Base-by-base conservation (phyloP, 805 yeast genomes). In the Isabelozyma pseudorhagii region DNA sequence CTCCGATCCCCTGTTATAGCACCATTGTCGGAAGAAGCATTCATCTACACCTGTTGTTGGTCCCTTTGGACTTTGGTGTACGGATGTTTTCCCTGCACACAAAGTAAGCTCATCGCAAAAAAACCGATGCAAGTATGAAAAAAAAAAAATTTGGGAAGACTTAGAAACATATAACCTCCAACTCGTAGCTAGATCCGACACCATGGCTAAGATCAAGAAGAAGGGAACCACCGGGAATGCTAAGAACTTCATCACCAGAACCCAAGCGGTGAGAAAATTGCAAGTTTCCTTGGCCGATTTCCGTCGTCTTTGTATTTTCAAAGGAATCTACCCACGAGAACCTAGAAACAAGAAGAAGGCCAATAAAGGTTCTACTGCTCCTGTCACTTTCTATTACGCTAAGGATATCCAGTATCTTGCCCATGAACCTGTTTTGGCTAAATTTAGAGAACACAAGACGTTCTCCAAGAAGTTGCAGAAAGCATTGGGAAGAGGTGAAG, bases 261-360 rank as follows among this genome's bases (percentile, higher is more conserved):
- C 97, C 0, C 97, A 90, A 68, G 99, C 99, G 5, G 86, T 94
- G 45, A 85, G 86, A 70, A 90, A 86, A 66, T 76, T 94, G 54
- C 99, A 94, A 71, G 87, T 94, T 28, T 87, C 97, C 2, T 78
- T 94, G 45, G 97, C 97, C 10, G 99, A 94, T 72, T 94, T 94
- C 81, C 84, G 97, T 74, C 84, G 99, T 63, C 79, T 94, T 64
- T 94, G 99, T 79, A 94, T 94, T 67, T 90, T 94, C 80, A 94
- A 94, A 70, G 99, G 99, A 46, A 92, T 94, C 55, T 94, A 90
- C 66, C 99, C 99, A 48, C 83, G 99, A 67, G 97, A 91, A 66
- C 98, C 98, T 44, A 79, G 92, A 60, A 90, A 89, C 71, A 94
- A 92, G 75, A 90, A 87, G 83, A 92, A 90, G 78, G 97, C 97